These are phyloP conservation scores for Fusarium nurragi DNA, from an alignment of 2,329 filamentous ascomycete species.

Conservation along the genomic window DNA sequence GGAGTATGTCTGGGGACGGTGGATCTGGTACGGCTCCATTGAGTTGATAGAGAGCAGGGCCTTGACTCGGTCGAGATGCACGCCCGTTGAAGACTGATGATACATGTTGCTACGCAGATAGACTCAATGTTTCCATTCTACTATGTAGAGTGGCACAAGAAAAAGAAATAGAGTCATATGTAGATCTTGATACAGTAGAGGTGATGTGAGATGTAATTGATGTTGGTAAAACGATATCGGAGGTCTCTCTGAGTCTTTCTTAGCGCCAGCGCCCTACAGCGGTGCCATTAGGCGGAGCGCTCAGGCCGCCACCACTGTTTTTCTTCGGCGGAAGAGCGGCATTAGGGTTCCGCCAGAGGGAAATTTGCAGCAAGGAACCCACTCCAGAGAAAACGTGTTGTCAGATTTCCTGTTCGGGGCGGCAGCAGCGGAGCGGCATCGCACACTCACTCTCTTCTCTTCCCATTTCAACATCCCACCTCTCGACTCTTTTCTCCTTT, in stretches of 20 bases:
- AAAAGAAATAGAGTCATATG: background rate
- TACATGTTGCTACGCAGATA: background rate
- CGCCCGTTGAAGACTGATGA: too few relatives aligned
- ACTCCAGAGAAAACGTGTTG: conserved; percentile 38
- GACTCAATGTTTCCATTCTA: background rate
- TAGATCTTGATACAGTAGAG: background rate
- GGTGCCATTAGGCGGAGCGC: conserved; percentile 20
- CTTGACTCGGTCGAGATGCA: conserved; percentile 12
- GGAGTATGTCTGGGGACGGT: conserved; percentile 14
- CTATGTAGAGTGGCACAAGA: background rate
- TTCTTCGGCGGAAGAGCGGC: conserved; percentile 23
- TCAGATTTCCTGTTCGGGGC: conserved; percentile 24
- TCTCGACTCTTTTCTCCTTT: conserved; percentile 22
- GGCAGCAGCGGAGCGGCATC: conserved; percentile 28
- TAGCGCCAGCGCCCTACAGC: background rate
- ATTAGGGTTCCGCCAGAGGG: conserved; percentile 18
- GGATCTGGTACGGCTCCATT: conserved; percentile 17
- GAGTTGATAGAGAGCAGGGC: conserved; percentile 19
- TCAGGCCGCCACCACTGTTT: conserved; percentile 12
- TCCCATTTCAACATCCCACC: conserved; percentile 9
- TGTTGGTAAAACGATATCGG: conserved; percentile 39
- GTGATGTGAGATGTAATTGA: conserved; percentile 25
- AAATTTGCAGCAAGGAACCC: conserved; percentile 17
- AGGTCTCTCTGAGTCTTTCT: conserved; percentile 14
- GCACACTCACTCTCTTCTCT: conserved; percentile 26